Evolutionary conservation across 2,329 filamentous ascomycete species (phyloP).

Genomic region (Aspergillus sp.): DNA sequence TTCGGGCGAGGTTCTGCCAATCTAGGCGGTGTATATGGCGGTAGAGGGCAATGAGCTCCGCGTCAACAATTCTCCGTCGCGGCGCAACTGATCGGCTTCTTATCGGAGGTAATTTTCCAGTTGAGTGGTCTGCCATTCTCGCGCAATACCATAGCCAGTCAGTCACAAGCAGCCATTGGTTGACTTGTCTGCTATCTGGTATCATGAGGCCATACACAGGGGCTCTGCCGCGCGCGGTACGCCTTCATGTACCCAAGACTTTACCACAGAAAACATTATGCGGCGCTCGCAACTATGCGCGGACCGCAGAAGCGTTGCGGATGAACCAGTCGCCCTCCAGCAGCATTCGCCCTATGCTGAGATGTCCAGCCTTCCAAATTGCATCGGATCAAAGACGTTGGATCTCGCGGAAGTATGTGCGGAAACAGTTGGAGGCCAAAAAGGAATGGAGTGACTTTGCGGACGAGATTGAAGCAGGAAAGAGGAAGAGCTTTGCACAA

Average conservation of each 20-base stretch:
- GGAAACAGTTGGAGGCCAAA: conserved; percentile 42
- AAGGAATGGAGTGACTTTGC: conserved; percentile 44
- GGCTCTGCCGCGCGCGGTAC: conserved; percentile 26
- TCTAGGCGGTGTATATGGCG: no score
- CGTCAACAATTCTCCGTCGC: conserved; percentile 28
- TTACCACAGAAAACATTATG: conserved; percentile 17
- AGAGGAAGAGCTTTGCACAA: conserved; percentile 45
- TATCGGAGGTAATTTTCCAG: conserved; percentile 17
- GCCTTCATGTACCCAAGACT: conserved; percentile 19
- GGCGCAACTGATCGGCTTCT: conserved; percentile 17
- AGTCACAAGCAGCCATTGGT: conserved; percentile 9
- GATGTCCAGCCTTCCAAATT: neutral
- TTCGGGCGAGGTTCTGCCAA: no score
- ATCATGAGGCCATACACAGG: conserved; percentile 30
- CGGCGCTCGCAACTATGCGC: conserved; percentile 28
- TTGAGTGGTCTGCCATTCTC: neutral
- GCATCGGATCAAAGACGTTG: conserved; percentile 32
- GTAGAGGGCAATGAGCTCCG: conserved; percentile 8
- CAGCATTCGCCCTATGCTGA: conserved; percentile 19
- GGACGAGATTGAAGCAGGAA: conserved; percentile 46
- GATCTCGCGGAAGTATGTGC: conserved; percentile 41
- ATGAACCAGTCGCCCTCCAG: conserved; percentile 18
- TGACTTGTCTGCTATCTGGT: conserved; percentile 11
- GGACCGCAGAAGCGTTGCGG: conserved; percentile 20
- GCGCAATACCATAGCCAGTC: neutral